These are phyloP conservation scores for Ochromonas danica DNA, from an alignment of 108 stramenopile species.

Conservation along the genomic window DNA sequence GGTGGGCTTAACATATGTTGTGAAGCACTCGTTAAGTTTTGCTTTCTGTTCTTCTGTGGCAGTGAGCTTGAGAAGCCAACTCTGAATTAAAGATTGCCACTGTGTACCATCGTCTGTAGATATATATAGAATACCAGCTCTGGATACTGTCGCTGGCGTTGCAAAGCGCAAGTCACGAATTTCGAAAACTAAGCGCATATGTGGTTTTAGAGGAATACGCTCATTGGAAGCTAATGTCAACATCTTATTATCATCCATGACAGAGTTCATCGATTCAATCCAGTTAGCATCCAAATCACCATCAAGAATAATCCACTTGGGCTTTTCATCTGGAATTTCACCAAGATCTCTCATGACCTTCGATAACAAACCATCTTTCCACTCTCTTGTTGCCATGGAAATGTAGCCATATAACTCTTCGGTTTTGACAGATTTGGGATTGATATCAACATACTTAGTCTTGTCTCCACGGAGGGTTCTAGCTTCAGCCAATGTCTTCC, in stretches of 20 bases:
- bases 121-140: slow-evolving; percentile 77
- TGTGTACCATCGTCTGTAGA: slow-evolving; percentile 72
- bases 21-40: slow-evolving; percentile 31
- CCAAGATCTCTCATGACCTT: slow-evolving; percentile 74
- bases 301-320: slow-evolving; percentile 80
- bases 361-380: slow-evolving; percentile 73
- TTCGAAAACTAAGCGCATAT: slow-evolving; percentile 82
- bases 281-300: slow-evolving; percentile 80
- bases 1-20: slow-evolving; percentile 50
- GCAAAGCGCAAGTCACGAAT: slow-evolving; percentile 75
- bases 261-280: slow-evolving; percentile 79
- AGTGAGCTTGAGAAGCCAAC: slow-evolving; percentile 58
- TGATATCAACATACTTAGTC: slow-evolving; percentile 65
- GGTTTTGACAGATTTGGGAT: slow-evolving; percentile 75
- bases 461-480: slow-evolving; percentile 46
- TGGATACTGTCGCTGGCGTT: slow-evolving; percentile 73
- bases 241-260: slow-evolving; percentile 82
- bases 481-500: slow-evolving; percentile 68
- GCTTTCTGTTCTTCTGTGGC: slow-evolving; percentile 46
- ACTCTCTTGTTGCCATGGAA: slow-evolving; percentile 71
- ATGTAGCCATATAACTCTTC: slow-evolving; percentile 75
- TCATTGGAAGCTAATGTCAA: slow-evolving; percentile 79
- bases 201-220: slow-evolving; percentile 70
- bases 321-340: slow-evolving; percentile 64
- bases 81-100: slow-evolving; percentile 69